A percentile compares a stretch with the other conserved stretches of the same genome.
phyloP scores from a whole-genome alignment of 2,329 filamentous ascomycete genomes.

The Penicillium sp. region DNA sequence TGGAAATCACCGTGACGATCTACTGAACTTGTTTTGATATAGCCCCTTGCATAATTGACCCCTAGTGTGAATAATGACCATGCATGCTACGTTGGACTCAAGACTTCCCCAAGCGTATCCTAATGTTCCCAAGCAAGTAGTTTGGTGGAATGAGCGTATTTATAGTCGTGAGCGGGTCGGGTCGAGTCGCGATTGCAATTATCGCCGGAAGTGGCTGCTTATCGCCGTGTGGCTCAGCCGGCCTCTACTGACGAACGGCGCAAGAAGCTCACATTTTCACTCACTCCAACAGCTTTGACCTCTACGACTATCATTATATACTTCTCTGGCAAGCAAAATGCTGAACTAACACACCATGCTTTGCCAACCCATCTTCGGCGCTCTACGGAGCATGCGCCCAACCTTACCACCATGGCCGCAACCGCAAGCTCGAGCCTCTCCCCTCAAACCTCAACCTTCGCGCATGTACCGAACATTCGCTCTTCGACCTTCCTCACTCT shows the following conservation, averaged over 20 bases:
- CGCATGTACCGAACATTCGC: constrained; percentile 1
- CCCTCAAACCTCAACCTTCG: constrained; percentile 1
- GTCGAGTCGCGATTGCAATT: background rate
- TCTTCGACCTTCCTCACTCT: constrained; percentile 5
- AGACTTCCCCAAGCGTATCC: background rate
- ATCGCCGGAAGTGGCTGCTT: constrained; percentile 13
- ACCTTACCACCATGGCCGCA: constrained; percentile 2
- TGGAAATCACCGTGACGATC: constrained; percentile 10
- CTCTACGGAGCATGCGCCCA: constrained; percentile 6
- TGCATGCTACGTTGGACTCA: constrained; percentile 1
- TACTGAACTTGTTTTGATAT: constrained; percentile 12
- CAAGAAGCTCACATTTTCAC: too few species aligned
- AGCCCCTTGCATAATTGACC: constrained; percentile 17
- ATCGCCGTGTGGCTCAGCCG: constrained; percentile 10
- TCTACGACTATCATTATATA: background rate
- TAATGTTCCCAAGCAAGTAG: background rate
- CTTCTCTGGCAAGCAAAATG: background rate
- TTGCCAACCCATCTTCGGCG: constrained; percentile 1
- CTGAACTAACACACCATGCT: background rate
- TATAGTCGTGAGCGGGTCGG: background rate
- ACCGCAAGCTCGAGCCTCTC: background rate
- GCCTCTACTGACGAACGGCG: background rate
- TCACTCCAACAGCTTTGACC: constrained; percentile 3
- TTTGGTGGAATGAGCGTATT: too few species aligned
- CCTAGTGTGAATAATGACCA: constrained; percentile 12